Base-by-base conservation (phyloP, 2,329 filamentous ascomycete species). In the Leptographium lundbergii region DNA sequence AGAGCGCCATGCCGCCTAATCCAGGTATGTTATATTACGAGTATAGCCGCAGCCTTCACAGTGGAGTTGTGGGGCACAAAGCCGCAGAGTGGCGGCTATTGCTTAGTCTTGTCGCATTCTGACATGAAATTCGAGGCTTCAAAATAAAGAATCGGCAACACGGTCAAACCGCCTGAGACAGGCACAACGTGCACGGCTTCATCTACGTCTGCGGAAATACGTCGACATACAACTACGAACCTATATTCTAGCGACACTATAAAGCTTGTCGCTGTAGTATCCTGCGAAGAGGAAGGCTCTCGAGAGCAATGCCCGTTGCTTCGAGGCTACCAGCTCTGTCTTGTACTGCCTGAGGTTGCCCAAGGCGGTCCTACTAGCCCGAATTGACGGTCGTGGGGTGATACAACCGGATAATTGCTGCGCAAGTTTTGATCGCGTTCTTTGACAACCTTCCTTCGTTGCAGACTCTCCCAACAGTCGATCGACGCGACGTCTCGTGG, bases 71-170 rank as follows among this genome's bases (percentile, higher is more conserved):
- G 25, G 51, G 51, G 47, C 47, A 17, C 47, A 4, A 27, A 19
- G 22, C 5, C 17, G 47, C 47, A 27, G 5, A 22, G 47, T 27
- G 47, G 47, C 47, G 47, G 22, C 25, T 27, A 50, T 10, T 19
- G 25, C 1, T 50, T 27, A 25, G 47, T 36, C 54, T 65, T 13
- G 47, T 36, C 9, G 58, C 59, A 14, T 14, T 62, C 42, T 45
- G 42, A n/a, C 11, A 19, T 27, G 22, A 50, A 50, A 50, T 50
- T 11, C 47, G 51, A 9, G 56, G 55, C 24, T 61, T 61, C 24
- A 25, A 59, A 58, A 59, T 34, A 53, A 59, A 36, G 56, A 57
- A 56, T 54, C 53, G 51, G n/a, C 17, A 45, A 45, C 17, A n/a
- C 42, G 17, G 19, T 19, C 42, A 6, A n/a, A n/a, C 9, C 19